These are phyloP conservation scores for Saccharomycopsis sp. DNA, from an alignment of 805 yeast genomes.

Conservation along the genomic window DNA sequence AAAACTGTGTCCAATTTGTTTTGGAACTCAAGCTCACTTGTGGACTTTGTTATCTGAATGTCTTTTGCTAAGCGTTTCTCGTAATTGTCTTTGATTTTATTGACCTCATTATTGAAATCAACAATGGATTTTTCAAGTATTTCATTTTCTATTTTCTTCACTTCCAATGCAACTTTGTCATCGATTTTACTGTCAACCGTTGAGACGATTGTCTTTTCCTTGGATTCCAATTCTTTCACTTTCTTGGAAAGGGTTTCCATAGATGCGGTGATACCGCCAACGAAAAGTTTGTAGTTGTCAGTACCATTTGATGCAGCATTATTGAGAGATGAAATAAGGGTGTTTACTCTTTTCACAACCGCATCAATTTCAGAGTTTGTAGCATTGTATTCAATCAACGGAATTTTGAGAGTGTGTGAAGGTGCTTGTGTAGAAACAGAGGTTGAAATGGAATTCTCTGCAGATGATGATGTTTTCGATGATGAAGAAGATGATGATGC, in stretches of 20 bases:
- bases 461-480: no score
- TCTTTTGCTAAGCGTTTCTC: constrained; percentile 51
- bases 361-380: constrained; percentile 7
- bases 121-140: constrained; percentile 49
- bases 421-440: no score
- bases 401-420: no score
- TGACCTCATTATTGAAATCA: constrained; percentile 55
- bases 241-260: constrained; percentile 22
- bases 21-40: constrained; percentile 60
- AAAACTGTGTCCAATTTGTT: constrained; percentile 63
- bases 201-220: constrained; percentile 9
- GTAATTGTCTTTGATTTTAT: constrained; percentile 50
- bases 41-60: constrained; percentile 55
- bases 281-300: constrained; percentile 23
- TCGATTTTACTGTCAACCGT: constrained; percentile 23
- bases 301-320: constrained; percentile 13
- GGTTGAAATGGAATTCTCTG: no score
- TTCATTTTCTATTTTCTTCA: constrained; percentile 40
- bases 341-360: constrained; percentile 9
- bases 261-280: constrained; percentile 22
- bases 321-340: constrained; percentile 11
- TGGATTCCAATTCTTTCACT: constrained; percentile 17
- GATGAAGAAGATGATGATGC: no score
- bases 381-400: constrained; percentile 3
- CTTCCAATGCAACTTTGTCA: constrained; percentile 25